Percentiles rank a stretch among this genome's conserved stretches.
Conservation (phyloP, 2,329 filamentous ascomycete species). For the Sordariomycetes sp. region DNA sequence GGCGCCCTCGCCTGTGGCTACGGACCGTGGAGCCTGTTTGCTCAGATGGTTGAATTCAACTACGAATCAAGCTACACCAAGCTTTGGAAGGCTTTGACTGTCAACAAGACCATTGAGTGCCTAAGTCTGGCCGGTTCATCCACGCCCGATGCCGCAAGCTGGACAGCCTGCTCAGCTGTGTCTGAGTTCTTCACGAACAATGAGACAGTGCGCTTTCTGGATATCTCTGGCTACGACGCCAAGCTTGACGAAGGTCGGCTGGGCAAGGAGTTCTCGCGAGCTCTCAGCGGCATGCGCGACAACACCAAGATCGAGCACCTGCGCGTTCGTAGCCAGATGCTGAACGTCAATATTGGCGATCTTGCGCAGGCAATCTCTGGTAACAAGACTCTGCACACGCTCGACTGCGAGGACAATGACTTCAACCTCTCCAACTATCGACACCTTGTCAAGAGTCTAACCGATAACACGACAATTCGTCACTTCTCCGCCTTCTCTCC, state of each 20-base stretch:
- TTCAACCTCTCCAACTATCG: constrained; percentile 42
- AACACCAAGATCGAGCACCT: constrained; percentile 38
- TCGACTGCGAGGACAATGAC: constrained; percentile 46
- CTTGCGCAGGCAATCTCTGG: constrained; percentile 38
- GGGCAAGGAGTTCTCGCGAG: constrained; percentile 41
- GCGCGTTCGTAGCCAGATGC: constrained; percentile 45
- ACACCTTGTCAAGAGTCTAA: constrained; percentile 34
- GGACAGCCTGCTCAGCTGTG: constrained; percentile 36
- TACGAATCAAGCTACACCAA: constrained; percentile 41
- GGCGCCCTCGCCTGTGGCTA: constrained; percentile 35
- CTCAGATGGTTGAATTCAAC: constrained; percentile 50
- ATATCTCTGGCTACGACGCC: constrained; percentile 47
- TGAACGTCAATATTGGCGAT: constrained; percentile 43
- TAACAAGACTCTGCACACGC: constrained; percentile 38
- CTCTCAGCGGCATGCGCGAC: constrained; percentile 35
- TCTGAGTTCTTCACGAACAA: constrained; percentile 43
- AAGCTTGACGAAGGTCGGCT: constrained; percentile 50
- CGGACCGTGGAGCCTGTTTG: constrained; percentile 38
- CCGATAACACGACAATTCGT: constrained; percentile 30
- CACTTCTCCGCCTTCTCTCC: constrained; percentile 32
- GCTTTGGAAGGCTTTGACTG: constrained; percentile 38
- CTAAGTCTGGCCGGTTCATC: constrained; percentile 46
- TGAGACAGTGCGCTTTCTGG: constrained; percentile 39
- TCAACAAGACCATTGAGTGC: constrained; percentile 39
- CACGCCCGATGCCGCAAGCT: constrained; percentile 33